phyloP scores from a whole-genome alignment of 2,329 filamentous ascomycete genomes.

The Aspergillus spinulosporus region DNA sequence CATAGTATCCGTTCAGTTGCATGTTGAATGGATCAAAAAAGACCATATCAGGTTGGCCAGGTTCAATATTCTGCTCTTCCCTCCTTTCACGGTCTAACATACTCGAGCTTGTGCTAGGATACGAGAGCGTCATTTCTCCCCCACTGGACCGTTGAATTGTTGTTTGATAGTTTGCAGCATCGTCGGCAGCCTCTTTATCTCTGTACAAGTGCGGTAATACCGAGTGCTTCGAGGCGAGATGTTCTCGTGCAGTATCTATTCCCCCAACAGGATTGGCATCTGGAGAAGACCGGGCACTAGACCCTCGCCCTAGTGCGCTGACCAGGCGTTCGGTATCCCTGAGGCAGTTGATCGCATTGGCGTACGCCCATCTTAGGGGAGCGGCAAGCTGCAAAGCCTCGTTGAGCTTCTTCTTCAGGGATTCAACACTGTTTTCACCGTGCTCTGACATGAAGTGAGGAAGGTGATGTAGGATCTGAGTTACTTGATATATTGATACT shows the following conservation, averaged over 20 bases:
- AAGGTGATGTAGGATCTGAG: slow-evolving; percentile 5
- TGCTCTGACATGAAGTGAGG: not conserved
- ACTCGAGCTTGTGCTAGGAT: not conserved
- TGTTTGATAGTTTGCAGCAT: not conserved
- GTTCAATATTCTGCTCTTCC: not conserved
- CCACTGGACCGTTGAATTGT: not conserved
- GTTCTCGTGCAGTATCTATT: not conserved
- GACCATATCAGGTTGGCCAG: slow-evolving; percentile 1
- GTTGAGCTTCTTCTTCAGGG: slow-evolving; percentile 1
- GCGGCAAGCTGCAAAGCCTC: slow-evolving; percentile 5
- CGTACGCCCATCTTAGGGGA: not conserved
- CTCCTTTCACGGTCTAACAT: not conserved
- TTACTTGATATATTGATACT: slow-evolving; percentile 3
- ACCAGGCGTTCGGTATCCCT: not conserved
- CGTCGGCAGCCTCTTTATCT: not conserved
- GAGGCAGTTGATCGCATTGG: not conserved
- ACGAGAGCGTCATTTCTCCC: not conserved
- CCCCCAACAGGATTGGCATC: not conserved
- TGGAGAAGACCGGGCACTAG: not conserved
- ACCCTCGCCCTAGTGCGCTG: not conserved
- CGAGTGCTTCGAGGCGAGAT: slow-evolving; percentile 1
- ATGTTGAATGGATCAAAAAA: slow-evolving; percentile 9
- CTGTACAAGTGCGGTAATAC: slow-evolving; percentile 2
- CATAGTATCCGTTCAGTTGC: slow-evolving; percentile 9
- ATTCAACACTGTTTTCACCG: not conserved